A percentile compares a stretch with the other conserved stretches of the same genome.
These are phyloP conservation scores for Cladosporium velox DNA, from an alignment of 2,329 filamentous ascomycete species.

Conservation along the genomic window DNA sequence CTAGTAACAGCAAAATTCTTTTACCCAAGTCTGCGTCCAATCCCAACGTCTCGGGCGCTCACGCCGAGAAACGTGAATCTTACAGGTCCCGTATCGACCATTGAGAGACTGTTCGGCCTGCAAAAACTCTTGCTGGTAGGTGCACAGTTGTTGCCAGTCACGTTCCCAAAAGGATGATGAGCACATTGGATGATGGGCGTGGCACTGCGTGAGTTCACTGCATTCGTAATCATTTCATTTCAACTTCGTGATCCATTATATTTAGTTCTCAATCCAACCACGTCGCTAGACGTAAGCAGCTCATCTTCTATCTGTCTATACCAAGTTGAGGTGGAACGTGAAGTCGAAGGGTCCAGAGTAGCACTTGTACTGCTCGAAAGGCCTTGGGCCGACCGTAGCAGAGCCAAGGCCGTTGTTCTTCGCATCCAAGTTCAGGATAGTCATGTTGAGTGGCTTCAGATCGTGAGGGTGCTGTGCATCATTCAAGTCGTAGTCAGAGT, in stretches of 20 bases:
- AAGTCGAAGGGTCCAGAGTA: slow-evolving; percentile 19
- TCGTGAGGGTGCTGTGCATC: slow-evolving; percentile 25
- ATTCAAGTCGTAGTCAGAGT: slow-evolving; percentile 22
- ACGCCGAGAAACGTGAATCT: not conserved
- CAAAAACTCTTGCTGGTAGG: not conserved
- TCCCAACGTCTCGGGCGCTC: not conserved
- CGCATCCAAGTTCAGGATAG: slow-evolving; percentile 61
- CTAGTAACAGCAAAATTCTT: not conserved
- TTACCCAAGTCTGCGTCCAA: not conserved
- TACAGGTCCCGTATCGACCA: not conserved
- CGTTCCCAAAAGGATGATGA: not conserved
- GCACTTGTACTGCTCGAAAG: slow-evolving; percentile 40
- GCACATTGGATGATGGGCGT: not conserved
- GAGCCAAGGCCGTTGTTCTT: slow-evolving; percentile 64
- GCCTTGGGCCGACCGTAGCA: slow-evolving; percentile 61
- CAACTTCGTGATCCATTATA: not conserved
- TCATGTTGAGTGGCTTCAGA: slow-evolving; percentile 53
- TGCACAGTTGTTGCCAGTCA: not conserved
- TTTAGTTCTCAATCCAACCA: not conserved
- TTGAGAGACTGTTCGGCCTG: not conserved
- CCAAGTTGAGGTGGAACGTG: slow-evolving; percentile 11
- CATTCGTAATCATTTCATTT: not conserved
- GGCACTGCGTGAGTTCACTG: not conserved
- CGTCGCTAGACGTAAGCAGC: not conserved
- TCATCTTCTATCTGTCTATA: not conserved